phyloP scores from a whole-genome alignment of 2,329 filamentous ascomycete genomes.

The Xylaria sp. region DNA sequence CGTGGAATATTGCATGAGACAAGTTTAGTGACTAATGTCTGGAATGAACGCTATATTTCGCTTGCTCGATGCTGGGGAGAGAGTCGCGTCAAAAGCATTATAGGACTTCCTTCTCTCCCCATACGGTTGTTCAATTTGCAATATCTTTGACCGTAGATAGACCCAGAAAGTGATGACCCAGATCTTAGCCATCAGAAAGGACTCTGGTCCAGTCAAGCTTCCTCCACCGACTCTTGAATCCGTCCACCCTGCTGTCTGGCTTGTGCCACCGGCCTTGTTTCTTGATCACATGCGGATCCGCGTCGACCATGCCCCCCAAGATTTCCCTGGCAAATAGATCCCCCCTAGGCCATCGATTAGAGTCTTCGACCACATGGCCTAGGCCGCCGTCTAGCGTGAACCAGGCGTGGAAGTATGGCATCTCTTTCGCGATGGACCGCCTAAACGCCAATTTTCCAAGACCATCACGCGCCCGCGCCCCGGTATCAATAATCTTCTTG shows the following conservation, averaged over 20 bases:
- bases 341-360: conserved; percentile 82
- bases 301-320: conserved; percentile 88
- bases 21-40: not conserved
- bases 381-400: conserved; percentile 90
- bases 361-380: conserved; percentile 90
- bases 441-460: conserved; percentile 84
- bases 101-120: too few relatives aligned
- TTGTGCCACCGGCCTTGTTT: conserved; percentile 85
- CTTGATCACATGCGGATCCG: conserved; percentile 82
- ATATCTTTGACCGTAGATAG: not conserved
- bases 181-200: conserved; percentile 48
- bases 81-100: too few relatives aligned
- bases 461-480: conserved; percentile 66
- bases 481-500: conserved; percentile 90
- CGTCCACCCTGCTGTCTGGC: conserved; percentile 72
- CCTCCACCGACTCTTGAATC: conserved; percentile 83
- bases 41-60: not conserved
- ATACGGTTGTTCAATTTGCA: not conserved
- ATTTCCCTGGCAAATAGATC: conserved; percentile 94
- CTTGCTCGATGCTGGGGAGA: not conserved
- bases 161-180: not conserved
- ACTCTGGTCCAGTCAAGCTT: conserved; percentile 88
- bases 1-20: not conserved
- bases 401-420: conserved; percentile 99
- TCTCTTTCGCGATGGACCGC: conserved; percentile 84